Evolutionary conservation across 192 early-diverging fungal genomes (phyloP).

Genomic region (Coemansia sp.): DNA sequence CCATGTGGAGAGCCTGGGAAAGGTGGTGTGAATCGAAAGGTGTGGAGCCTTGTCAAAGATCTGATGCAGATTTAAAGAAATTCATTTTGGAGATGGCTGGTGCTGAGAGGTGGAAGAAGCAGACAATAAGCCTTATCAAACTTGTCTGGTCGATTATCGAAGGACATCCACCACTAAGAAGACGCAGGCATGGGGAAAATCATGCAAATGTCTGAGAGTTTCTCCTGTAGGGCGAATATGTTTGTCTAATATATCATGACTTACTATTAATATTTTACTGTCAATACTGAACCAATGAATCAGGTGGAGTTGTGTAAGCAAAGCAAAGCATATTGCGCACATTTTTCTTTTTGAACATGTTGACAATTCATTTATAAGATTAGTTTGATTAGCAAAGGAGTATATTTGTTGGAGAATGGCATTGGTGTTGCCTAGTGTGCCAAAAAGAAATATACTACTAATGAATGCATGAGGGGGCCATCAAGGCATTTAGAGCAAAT

Average conservation of each 20-base stretch:
- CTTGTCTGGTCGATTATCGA: background rate
- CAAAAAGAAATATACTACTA: background rate
- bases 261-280: too few relatives aligned
- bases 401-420: background rate
- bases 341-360: background rate
- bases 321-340: background rate
- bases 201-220: too few relatives aligned
- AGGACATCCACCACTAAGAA: background rate
- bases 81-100: background rate
- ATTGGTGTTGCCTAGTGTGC: background rate
- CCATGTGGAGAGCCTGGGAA: background rate
- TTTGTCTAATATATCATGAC: too few relatives aligned
- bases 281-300: too few relatives aligned
- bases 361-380: too few relatives aligned
- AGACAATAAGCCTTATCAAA: background rate
- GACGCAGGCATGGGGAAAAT: too few relatives aligned
- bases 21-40: background rate
- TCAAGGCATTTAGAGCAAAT: background rate
- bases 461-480: background rate
- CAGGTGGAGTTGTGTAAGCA: too few relatives aligned
- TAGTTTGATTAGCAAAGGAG: too few relatives aligned
- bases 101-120: too few relatives aligned
- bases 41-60: background rate
- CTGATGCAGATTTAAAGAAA: background rate
- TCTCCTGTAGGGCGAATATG: too few relatives aligned